Percentiles rank a stretch among this genome's conserved stretches.
phyloP scores from a whole-genome alignment of 768 basidiomycete genomes.

The Pleurotus sapidus region DNA sequence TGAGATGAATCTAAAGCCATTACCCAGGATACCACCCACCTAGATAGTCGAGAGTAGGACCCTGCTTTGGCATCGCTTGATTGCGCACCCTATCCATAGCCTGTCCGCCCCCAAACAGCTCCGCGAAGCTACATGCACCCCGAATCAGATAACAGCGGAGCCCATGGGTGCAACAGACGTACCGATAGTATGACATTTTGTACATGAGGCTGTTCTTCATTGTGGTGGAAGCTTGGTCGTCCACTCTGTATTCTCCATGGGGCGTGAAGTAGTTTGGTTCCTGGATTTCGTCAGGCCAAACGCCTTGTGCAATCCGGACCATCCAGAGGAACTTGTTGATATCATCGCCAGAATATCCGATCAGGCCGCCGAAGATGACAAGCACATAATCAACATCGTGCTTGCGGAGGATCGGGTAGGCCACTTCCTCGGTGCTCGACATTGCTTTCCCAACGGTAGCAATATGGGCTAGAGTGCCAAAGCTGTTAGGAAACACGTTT shows the following conservation, averaged over 20 bases:
- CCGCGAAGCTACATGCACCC: constrained; percentile 60
- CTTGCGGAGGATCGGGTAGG: constrained; percentile 95
- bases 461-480: constrained; percentile 69
- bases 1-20: constrained; percentile 2
- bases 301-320: constrained; percentile 91
- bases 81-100: constrained; percentile 87
- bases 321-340: constrained; percentile 99
- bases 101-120: constrained; percentile 75
- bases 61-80: constrained; percentile 72
- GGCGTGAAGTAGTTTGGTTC: constrained; percentile 93
- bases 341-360: constrained; percentile 98
- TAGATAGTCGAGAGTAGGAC: constrained; percentile 84
- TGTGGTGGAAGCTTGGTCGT: constrained; percentile 75
- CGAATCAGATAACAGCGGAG: constrained; percentile 2
- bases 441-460: constrained; percentile 99
- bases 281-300: constrained; percentile 98
- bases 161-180: constrained; percentile 10
- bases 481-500: neutral
- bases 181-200: constrained; percentile 98
- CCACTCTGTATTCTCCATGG: constrained; percentile 90
- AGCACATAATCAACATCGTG: constrained; percentile 98
- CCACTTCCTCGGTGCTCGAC: constrained; percentile 90
- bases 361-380: constrained; percentile 93
- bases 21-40: constrained; percentile 46
- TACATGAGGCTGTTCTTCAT: constrained; percentile 99